Conservation (phyloP, 1,139 yeast genomes). For the Zhuliangozyma blackwelliae region DNA sequence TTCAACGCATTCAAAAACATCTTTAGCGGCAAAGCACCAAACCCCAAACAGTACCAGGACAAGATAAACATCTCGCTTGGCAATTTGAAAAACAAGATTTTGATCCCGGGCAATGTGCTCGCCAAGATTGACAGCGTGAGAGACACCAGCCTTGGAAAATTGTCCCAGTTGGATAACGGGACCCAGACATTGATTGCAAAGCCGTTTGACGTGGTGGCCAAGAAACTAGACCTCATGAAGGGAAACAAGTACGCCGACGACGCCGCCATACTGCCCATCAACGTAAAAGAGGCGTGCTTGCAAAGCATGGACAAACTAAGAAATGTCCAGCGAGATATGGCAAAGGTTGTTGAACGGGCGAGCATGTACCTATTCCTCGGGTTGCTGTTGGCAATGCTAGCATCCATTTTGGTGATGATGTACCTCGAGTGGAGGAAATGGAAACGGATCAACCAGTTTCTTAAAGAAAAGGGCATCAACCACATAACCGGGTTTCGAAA, state of each 20-base stretch:
- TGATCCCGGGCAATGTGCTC: slow-evolving; percentile 62
- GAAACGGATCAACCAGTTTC: slow-evolving; percentile 8
- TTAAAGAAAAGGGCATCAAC: slow-evolving; percentile 3
- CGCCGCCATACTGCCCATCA: slow-evolving; percentile 2
- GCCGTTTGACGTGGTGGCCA: slow-evolving; percentile 18
- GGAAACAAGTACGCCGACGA: neutral
- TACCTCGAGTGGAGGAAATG: slow-evolving; percentile 8
- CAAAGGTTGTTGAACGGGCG: slow-evolving; percentile 5
- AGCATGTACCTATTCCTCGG: slow-evolving; percentile 8
- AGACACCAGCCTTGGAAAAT: slow-evolving; percentile 49
- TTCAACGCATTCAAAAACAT: slow-evolving; percentile 48
- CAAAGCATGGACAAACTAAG: slow-evolving; percentile 6
- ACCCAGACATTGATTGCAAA: slow-evolving; percentile 15
- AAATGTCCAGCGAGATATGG: slow-evolving; percentile 6
- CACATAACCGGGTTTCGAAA: slow-evolving; percentile 8
- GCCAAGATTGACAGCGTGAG: slow-evolving; percentile 44
- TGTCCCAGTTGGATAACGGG: slow-evolving; percentile 44
- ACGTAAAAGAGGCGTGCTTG: slow-evolving; percentile 7
- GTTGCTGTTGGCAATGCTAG: slow-evolving; percentile 5
- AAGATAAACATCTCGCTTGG: slow-evolving; percentile 58
- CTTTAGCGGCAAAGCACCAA: slow-evolving; percentile 43
- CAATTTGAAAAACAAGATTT: slow-evolving; percentile 46
- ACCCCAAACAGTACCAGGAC: slow-evolving; percentile 22
- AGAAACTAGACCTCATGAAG: slow-evolving; percentile 5
- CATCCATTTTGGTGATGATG: slow-evolving; percentile 5